phyloP scores from a whole-genome alignment of 1,139 yeast genomes.

The Debaryomyces psychrophilus region DNA sequence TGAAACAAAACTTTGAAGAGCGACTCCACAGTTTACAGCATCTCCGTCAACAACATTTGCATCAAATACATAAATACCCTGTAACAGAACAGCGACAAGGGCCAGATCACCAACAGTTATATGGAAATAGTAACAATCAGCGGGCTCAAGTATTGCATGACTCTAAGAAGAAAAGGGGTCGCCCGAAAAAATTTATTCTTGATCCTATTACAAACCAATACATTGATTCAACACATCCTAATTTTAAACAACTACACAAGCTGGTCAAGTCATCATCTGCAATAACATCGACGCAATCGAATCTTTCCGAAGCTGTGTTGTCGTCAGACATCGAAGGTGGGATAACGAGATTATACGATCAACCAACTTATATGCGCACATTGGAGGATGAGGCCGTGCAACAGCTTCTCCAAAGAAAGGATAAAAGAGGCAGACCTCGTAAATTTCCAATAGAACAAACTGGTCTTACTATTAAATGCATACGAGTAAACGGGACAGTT shows the following conservation, averaged over 20 bases:
- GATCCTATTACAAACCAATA: constrained; percentile 47
- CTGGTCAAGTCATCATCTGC: constrained; percentile 27
- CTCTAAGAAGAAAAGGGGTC: constrained; percentile 45
- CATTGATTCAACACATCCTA: constrained; percentile 49
- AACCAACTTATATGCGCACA: constrained; percentile 33
- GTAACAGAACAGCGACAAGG: not conserved
- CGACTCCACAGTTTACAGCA: constrained; percentile 14
- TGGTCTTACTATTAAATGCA: constrained; percentile 52
- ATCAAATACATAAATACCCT: constrained; percentile 16
- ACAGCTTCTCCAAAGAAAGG: constrained; percentile 44
- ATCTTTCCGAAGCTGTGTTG: not conserved
- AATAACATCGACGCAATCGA: constrained; percentile 6
- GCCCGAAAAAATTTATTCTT: constrained; percentile 47
- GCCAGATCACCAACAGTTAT: not conserved
- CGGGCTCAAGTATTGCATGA: constrained; percentile 16
- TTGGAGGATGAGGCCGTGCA: constrained; percentile 44
- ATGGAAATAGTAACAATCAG: constrained; percentile 4
- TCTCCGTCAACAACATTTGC: constrained; percentile 14
- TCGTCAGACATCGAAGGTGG: constrained; percentile 11
- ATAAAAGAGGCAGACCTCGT: constrained; percentile 54
- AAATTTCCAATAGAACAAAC: constrained; percentile 54
- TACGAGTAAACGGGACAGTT: constrained; percentile 44
- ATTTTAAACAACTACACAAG: constrained; percentile 44
- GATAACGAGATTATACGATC: constrained; percentile 29
- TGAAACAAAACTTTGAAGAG: constrained; percentile 5